These are phyloP conservation scores for Rheum nobile DNA, from an alignment of 148 eudicot species.

Conservation along the genomic window DNA sequence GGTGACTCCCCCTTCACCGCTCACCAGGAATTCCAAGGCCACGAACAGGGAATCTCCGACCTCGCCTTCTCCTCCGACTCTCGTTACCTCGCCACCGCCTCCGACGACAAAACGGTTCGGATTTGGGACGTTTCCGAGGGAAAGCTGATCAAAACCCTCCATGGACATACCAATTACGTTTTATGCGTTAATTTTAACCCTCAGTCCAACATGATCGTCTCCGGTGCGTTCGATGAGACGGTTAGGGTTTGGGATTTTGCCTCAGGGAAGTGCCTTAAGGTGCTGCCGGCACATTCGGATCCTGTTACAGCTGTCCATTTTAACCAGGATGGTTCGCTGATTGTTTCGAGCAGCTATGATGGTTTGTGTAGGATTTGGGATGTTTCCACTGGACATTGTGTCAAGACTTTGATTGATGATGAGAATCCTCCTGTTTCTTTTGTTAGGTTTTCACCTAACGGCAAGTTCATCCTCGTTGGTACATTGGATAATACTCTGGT, in stretches of 20 bases:
- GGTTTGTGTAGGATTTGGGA: conserved; percentile 96
- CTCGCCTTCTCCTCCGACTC: conserved; percentile 70
- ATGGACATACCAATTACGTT: conserved; percentile 78
- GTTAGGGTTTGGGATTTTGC: conserved; percentile 93
- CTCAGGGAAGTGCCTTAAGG: conserved; percentile 65
- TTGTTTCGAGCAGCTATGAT: conserved; percentile 84
- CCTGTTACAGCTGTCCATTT: conserved; percentile 75
- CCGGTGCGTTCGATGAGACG: conserved; percentile 84
- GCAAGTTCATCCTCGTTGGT: conserved; percentile 83
- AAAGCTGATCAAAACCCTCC: conserved; percentile 41
- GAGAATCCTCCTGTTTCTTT: conserved; percentile 91
- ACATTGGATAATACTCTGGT: conserved; percentile 90
- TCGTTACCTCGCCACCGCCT: conserved; percentile 66
- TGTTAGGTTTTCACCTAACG: conserved; percentile 84
- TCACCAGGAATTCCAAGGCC: conserved; percentile 42
- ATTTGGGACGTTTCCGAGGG: conserved; percentile 57
- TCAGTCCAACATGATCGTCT: conserved; percentile 64
- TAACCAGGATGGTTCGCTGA: conserved; percentile 61
- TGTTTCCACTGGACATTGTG: conserved; percentile 87
- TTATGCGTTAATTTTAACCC: conserved; percentile 70
- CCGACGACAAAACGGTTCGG: conserved; percentile 72
- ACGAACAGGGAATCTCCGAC: conserved; percentile 82
- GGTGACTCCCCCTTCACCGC: conserved; percentile 10
- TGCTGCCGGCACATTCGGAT: conserved; percentile 89
- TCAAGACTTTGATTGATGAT: conserved; percentile 89